A percentile compares a stretch with the other conserved stretches of the same genome.
These are phyloP conservation scores for Exophiala sideris DNA, from an alignment of 2,329 filamentous ascomycete genomes.

Conservation along the genomic window DNA sequence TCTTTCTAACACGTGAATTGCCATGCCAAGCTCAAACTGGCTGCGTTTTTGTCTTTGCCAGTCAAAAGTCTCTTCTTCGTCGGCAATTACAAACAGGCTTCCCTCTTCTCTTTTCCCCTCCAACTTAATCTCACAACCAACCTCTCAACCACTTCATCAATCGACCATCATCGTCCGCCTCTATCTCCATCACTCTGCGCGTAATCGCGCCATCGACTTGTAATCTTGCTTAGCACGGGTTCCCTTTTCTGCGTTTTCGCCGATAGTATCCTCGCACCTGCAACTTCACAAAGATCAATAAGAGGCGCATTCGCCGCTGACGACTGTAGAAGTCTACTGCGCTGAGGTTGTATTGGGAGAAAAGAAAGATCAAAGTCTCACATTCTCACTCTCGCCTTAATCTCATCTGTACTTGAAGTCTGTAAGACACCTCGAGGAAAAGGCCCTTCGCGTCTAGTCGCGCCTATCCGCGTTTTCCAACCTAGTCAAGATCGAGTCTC, in stretches of 20 bases:
- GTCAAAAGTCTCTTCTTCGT: background rate
- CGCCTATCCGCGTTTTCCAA: slow-evolving; percentile 1
- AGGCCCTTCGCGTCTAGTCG: background rate
- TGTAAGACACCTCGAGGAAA: slow-evolving; percentile 8
- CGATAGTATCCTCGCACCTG: slow-evolving; percentile 15
- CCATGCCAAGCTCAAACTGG: no score
- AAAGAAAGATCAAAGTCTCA: slow-evolving; percentile 9
- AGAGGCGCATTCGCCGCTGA: slow-evolving; percentile 15
- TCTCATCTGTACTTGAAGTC: slow-evolving; percentile 13
- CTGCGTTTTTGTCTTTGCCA: background rate
- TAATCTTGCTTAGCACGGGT: slow-evolving; percentile 13
- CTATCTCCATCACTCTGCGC: slow-evolving; percentile 10
- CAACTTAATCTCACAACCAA: slow-evolving; percentile 4
- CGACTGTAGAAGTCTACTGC: slow-evolving; percentile 22
- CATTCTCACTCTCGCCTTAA: slow-evolving; percentile 6
- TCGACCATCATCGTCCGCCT: background rate
- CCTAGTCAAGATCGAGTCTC: background rate
- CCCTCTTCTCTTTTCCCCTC: background rate
- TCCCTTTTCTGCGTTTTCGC: slow-evolving; percentile 6
- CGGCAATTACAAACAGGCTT: no score
- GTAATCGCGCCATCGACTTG: slow-evolving; percentile 15
- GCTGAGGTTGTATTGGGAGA: slow-evolving; percentile 2
- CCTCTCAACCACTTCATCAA: slow-evolving; percentile 6
- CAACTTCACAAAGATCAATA: slow-evolving; percentile 1
- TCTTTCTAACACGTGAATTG: no score